phyloP scores from a whole-genome alignment of 768 basidiomycete genomes.

The Auricularia cornea region DNA sequence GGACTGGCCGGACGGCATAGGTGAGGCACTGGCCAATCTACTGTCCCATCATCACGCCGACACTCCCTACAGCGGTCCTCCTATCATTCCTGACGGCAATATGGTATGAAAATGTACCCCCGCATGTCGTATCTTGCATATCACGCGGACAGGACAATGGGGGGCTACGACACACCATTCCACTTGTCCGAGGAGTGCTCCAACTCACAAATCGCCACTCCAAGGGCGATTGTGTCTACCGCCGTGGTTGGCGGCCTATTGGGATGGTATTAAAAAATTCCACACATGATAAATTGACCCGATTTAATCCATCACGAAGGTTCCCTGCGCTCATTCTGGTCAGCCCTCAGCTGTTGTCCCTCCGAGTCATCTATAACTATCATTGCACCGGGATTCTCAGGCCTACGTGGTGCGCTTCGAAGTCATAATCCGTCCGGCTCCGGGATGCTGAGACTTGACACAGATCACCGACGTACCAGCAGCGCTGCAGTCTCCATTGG shows the following conservation, averaged over 20 bases:
- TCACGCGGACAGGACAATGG: conserved; percentile 3
- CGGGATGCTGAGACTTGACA: no score
- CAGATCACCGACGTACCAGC: conserved; percentile 2
- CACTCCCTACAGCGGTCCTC: neutral
- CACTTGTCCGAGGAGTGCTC: conserved; percentile 9
- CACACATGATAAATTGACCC: neutral
- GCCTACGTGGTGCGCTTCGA: no score
- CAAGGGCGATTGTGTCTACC: conserved; percentile 8
- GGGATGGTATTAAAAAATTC: neutral
- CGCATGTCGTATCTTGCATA: no score
- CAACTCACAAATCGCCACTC: conserved; percentile 9
- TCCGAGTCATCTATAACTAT: no score
- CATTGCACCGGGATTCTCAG: no score
- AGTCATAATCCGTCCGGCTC: no score
- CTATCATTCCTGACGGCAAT: neutral
- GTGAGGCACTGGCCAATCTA: neutral
- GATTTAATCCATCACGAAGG: no score
- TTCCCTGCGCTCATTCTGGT: no score
- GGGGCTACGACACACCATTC: conserved; percentile 10
- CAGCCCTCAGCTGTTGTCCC: no score
- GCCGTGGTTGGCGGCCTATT: conserved; percentile 6
- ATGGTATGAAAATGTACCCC: no score
- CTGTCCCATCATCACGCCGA: neutral
- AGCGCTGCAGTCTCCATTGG: neutral
- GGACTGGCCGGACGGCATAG: neutral